These are phyloP conservation scores for Neurospora sp. DNA, from an alignment of 2,329 filamentous ascomycete genomes.

Conservation along the genomic window DNA sequence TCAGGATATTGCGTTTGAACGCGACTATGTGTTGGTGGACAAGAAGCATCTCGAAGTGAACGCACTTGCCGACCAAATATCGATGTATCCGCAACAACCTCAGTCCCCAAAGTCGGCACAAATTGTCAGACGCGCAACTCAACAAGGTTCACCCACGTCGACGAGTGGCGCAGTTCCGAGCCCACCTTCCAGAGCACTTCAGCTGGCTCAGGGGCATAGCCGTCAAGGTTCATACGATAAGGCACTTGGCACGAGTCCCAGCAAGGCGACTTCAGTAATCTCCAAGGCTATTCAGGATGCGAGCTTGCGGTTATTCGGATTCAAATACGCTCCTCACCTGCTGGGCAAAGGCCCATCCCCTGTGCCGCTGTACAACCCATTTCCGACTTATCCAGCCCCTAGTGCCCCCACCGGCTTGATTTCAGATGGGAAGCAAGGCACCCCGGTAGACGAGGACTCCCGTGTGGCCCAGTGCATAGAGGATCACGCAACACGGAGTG, in stretches of 20 bases:
- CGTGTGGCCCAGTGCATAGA: conserved; percentile 75
- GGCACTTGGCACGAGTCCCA: conserved; percentile 55
- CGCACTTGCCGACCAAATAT: conserved; percentile 90
- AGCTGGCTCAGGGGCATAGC: conserved; percentile 65
- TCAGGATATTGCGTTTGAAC: conserved; percentile 80
- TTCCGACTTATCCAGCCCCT: conserved; percentile 72
- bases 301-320: conserved; percentile 63
- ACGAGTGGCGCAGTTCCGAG: conserved; percentile 59
- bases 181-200: conserved; percentile 61
- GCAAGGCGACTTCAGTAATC: conserved; percentile 79
- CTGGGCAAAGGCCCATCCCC: conserved; percentile 58
- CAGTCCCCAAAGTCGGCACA: conserved; percentile 47
- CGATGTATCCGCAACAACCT: conserved; percentile 61
- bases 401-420: conserved; percentile 52
- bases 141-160: conserved; percentile 62
- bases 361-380: conserved; percentile 67
- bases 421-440: conserved; percentile 52
- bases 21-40: conserved; percentile 93
- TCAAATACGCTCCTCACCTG: conserved; percentile 57
- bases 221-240: conserved; percentile 75
- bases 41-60: conserved; percentile 95
- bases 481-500: conserved; percentile 83
- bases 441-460: conserved; percentile 66
- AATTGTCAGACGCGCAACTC: conserved; percentile 67
- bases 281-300: conserved; percentile 93